Percentiles rank a stretch among this genome's conserved stretches.
phyloP scores from a whole-genome alignment of 208 protist genomes.

The Leishmania tarentolae region DNA sequence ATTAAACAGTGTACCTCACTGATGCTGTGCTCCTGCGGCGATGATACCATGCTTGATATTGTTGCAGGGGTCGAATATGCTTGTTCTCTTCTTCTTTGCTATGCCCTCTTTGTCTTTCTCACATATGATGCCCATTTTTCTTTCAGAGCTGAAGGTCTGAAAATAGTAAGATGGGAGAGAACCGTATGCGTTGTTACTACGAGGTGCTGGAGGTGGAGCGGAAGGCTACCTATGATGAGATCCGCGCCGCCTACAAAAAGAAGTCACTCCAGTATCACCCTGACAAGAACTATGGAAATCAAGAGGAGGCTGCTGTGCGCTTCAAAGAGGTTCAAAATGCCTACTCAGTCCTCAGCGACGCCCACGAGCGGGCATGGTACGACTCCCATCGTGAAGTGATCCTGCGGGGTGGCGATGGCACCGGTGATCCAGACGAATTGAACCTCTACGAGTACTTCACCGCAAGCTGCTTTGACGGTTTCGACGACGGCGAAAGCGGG shows the following conservation, averaged over 20 bases:
- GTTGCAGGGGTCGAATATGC: background rate
- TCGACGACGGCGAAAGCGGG: constrained; percentile 70
- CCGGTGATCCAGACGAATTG: constrained; percentile 61
- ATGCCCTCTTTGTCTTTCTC: background rate
- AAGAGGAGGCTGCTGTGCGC: constrained; percentile 61
- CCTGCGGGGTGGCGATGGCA: constrained; percentile 63
- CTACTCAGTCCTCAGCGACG: constrained; percentile 87
- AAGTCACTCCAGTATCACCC: constrained; percentile 88
- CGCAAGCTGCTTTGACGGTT: constrained; percentile 76
- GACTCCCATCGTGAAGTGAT: constrained; percentile 89
- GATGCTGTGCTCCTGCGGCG: background rate
- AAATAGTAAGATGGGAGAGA: constrained; percentile 32
- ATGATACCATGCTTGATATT: background rate
- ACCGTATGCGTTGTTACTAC: constrained; percentile 82
- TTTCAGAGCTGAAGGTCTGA: background rate
- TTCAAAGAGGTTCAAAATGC: constrained; percentile 93
- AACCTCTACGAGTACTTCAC: constrained; percentile 89
- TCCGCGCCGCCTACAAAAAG: constrained; percentile 87
- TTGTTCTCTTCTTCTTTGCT: background rate
- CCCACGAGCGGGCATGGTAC: constrained; percentile 88
- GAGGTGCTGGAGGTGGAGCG: constrained; percentile 84
- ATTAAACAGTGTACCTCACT: background rate
- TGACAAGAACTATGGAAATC: constrained; percentile 89
- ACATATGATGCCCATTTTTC: background rate
- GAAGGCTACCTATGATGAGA: constrained; percentile 80